Evolutionary conservation across 2,329 filamentous ascomycete species (phyloP).

Genomic region (Calycina herbarum): DNA sequence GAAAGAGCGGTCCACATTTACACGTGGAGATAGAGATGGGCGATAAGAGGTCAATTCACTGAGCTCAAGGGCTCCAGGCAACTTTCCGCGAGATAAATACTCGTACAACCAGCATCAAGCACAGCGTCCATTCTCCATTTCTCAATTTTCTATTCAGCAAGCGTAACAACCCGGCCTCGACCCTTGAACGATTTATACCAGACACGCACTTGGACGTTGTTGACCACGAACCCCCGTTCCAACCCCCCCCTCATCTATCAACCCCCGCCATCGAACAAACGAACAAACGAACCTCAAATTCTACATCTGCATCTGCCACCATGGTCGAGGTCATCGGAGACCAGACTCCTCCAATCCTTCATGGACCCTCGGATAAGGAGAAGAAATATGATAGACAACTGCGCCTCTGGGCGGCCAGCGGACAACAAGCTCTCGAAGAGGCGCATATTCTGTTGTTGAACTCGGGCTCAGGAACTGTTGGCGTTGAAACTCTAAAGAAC

Average conservation of each 20-base stretch:
- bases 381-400: constrained; percentile 93
- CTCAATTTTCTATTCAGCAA: background rate
- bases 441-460: constrained; percentile 91
- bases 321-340: constrained; percentile 35
- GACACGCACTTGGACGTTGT: background rate
- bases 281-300: background rate
- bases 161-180: background rate
- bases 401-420: constrained; percentile 89
- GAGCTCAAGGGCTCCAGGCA: background rate
- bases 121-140: background rate
- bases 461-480: constrained; percentile 81
- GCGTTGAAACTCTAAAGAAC: constrained; percentile 92
- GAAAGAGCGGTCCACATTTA: background rate
- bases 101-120: background rate
- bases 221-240: background rate
- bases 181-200: background rate
- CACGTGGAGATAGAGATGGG: constrained; percentile 7
- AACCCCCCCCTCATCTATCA: background rate
- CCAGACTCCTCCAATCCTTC: constrained; percentile 45
- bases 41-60: background rate
- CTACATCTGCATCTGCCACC: constrained; percentile 11
- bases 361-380: constrained; percentile 60
- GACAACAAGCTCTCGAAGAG: constrained; percentile 85
- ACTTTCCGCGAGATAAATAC: background rate
- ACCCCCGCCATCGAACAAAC: background rate